Evolutionary conservation across 768 basidiomycete genomes (phyloP), one percentile per base, ranked within the genome.

Genomic region (Mycena venus): DNA sequence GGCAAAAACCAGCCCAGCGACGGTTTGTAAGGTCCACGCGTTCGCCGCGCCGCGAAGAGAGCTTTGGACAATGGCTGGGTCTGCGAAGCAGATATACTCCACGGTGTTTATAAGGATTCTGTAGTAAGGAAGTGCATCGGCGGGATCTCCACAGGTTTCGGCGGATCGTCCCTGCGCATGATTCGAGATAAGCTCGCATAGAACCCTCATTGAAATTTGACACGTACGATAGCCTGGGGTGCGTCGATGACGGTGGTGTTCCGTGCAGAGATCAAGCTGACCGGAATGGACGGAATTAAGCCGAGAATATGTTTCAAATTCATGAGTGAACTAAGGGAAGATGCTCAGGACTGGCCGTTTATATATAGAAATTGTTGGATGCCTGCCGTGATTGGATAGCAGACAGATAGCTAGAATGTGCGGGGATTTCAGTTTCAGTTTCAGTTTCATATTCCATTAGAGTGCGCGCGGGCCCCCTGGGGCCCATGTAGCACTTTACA

Each of bases 121-220:
- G 61, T 63, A 63, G 42, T 31, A 64, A 11, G 19, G 42, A 23
- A 64, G 3, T 49, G 62, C 62, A 32, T 49, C 29, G 44, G 62
- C 62, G 44, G 44, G 62, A 64, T 64, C 31, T 64, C 62, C 62
- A 64, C 62, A 64, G 42, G 62, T 64, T 64, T 64, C 62, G 49
- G 44, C 47, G 44, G 62, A 64, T 49, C 62, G 44, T 49, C 31
- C 62, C 62, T 49, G 44, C 6, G 44, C 44, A 49, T 23, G 60
- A 42, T 32, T 42, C 62, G 17, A 49, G 11, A 64, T 64, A 49
- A 64, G 62, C 62, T 64, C 10, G 49, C 62, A 32, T 9, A 19
- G 62, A 64, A 27, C 44, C 7, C 31, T 64, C 62, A 3, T 34
- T 10, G 29, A n/a, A 49, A 49, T 64, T 21, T 49, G 44, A 64